These are phyloP conservation scores for Pelargonium hybrid DNA, from an alignment of 441 rosid species.

Conservation along the genomic window DNA sequence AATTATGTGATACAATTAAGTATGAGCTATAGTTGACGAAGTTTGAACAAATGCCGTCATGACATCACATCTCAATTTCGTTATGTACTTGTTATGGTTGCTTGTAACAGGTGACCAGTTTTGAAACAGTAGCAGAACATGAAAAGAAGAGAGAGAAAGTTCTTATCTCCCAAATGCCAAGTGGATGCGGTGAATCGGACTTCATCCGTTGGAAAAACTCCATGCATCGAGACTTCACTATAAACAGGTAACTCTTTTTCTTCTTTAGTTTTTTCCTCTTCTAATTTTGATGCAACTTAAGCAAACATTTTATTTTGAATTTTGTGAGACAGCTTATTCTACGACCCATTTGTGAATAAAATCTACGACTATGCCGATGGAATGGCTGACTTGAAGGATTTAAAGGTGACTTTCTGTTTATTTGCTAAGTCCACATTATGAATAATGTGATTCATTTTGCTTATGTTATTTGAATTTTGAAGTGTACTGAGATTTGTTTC, in stretches of 20 bases:
- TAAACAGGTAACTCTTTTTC: slow-evolving; percentile 49
- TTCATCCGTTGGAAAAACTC: slow-evolving; percentile 66
- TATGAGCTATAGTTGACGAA: slow-evolving; percentile 14
- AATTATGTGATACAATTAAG: slow-evolving; percentile 8
- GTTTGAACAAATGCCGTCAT: background rate
- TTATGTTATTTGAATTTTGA: slow-evolving; percentile 10
- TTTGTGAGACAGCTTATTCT: slow-evolving; percentile 57
- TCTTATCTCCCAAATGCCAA: slow-evolving; percentile 27
- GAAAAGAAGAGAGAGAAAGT: slow-evolving; percentile 29
- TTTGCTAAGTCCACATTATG: slow-evolving; percentile 13
- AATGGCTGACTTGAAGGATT: slow-evolving; percentile 55
- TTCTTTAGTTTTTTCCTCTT: background rate
- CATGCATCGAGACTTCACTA: slow-evolving; percentile 71
- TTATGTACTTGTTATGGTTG: slow-evolving; percentile 6
- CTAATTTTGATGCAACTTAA: slow-evolving; percentile 6
- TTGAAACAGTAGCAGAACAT: slow-evolving; percentile 45
- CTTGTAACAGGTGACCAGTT: slow-evolving; percentile 69
- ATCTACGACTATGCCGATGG: slow-evolving; percentile 72
- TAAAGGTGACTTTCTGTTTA: slow-evolving; percentile 43
- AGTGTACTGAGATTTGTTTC: slow-evolving; percentile 11
- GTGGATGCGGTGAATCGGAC: slow-evolving; percentile 40
- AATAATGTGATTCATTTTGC: slow-evolving; percentile 13
- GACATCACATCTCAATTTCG: slow-evolving; percentile 10
- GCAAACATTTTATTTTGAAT: slow-evolving; percentile 13
- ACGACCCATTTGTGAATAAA: slow-evolving; percentile 49